Evolutionary conservation across 1,284 basidiomycete genomes (phyloP).

Genomic region (Mycosarcoma mackinlayi): DNA sequence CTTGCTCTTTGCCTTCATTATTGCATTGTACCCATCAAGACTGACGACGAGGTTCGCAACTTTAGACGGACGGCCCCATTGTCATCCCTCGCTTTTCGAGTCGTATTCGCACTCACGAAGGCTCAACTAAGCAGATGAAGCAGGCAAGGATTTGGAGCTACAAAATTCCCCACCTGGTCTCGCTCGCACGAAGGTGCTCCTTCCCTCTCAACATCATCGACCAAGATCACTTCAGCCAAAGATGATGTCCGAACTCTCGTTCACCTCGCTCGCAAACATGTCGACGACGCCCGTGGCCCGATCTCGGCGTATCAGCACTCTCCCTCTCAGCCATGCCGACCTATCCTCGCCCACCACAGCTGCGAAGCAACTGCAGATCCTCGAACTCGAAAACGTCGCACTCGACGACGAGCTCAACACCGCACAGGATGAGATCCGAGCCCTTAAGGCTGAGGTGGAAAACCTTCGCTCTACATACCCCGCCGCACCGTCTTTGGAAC

Average conservation of each 20-base stretch:
- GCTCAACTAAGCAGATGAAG: no score
- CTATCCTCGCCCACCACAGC: constrained; percentile 12
- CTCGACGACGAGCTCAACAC: constrained; percentile 13
- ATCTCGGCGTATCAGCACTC: constrained; percentile 18
- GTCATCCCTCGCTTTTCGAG: no score
- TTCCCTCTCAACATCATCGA: not conserved
- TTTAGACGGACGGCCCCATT: no score
- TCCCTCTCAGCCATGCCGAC: constrained; percentile 13
- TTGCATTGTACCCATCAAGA: no score
- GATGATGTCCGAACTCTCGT: constrained; percentile 27
- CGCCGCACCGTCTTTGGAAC: not conserved
- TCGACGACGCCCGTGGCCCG: constrained; percentile 7
- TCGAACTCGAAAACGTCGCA: constrained; percentile 35
- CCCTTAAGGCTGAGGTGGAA: not conserved
- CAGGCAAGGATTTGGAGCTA: no score
- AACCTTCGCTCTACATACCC: constrained; percentile 15
- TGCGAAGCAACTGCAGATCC: constrained; percentile 1
- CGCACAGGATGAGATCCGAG: constrained; percentile 1
- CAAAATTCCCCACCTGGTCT: no score
- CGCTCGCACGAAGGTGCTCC: no score
- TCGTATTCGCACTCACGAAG: no score
- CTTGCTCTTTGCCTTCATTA: no score
- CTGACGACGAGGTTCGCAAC: no score
- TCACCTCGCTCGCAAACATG: not conserved
- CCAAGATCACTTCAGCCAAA: not conserved